Evolutionary conservation across 768 basidiomycete species (phyloP).

Genomic region (Tylopilus plumbeoviolaceoides): DNA sequence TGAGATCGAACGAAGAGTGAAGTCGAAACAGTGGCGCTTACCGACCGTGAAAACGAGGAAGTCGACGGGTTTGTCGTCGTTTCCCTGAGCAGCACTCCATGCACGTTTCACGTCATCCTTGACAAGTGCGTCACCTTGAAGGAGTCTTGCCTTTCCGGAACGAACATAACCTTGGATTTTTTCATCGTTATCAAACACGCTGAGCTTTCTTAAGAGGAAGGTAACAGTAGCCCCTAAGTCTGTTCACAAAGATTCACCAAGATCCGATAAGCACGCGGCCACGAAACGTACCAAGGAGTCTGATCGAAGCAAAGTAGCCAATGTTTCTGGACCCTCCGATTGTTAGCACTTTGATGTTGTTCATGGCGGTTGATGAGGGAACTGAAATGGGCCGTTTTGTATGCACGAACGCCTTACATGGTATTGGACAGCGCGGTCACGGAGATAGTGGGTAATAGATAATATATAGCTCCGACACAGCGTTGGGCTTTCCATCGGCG

Average conservation of each 20-base stretch:
- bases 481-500: background rate
- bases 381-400: background rate
- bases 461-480: too few relatives aligned
- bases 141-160: constrained; percentile 47
- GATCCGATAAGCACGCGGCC: too few relatives aligned
- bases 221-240: constrained; percentile 58
- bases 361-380: constrained; percentile 9
- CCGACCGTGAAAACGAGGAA: constrained; percentile 61
- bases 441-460: too few relatives aligned
- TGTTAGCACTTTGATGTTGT: constrained; percentile 31
- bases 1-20: background rate
- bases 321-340: constrained; percentile 57
- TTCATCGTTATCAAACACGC: constrained; percentile 51
- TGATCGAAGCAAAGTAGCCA: constrained; percentile 45
- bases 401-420: background rate
- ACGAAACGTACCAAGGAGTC: constrained; percentile 41
- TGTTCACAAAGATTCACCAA: constrained; percentile 21
- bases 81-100: constrained; percentile 41
- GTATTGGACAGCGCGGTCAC: too few relatives aligned
- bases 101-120: constrained; percentile 47
- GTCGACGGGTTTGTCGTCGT: constrained; percentile 39
- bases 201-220: constrained; percentile 53
- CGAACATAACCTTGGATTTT: constrained; percentile 49
- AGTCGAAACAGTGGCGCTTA: constrained; percentile 23
- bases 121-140: constrained; percentile 60